Conservation (phyloP, 2,329 filamentous ascomycete genomes). For the Trichoderma pleuroti region DNA sequence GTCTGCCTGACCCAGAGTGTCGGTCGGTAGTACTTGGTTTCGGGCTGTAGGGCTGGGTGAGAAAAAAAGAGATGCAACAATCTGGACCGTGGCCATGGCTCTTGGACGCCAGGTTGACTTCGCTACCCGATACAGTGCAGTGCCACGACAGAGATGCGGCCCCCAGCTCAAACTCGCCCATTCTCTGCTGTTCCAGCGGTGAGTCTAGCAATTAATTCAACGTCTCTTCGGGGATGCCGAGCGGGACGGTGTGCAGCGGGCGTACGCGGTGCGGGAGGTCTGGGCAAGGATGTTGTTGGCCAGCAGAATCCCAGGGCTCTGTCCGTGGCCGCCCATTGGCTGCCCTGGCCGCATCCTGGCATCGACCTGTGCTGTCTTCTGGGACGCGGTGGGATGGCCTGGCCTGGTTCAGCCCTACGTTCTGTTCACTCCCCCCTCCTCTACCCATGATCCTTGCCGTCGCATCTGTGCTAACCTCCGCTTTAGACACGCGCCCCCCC, state of each 20-base stretch:
- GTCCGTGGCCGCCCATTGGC: conserved; percentile 9
- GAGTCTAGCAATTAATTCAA: conserved; percentile 19
- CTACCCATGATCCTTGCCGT: not conserved
- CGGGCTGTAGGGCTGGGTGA: conserved; percentile 18
- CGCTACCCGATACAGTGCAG: conserved; percentile 11
- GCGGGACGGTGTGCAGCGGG: conserved; percentile 20
- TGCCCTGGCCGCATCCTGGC: conserved; percentile 18
- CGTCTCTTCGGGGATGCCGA: conserved; percentile 19
- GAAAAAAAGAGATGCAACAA: conserved; percentile 4
- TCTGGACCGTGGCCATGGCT: conserved; percentile 9
- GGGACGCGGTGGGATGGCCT: conserved; percentile 7
- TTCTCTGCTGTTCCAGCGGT: conserved; percentile 18
- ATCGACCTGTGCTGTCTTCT: conserved; percentile 9
- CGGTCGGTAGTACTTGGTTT: conserved; percentile 15
- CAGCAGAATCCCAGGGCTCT: not conserved
- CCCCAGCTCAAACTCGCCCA: not conserved
- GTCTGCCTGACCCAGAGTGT: conserved; percentile 16
- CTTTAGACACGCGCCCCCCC: conserved; percentile 3
- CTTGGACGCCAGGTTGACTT: not conserved
- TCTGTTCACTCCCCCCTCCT: conserved; percentile 5
- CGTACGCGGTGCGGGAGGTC: conserved; percentile 16
- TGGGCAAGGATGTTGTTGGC: conserved; percentile 13
- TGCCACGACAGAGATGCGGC: conserved; percentile 14
- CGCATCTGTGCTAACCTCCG: conserved; percentile 7
- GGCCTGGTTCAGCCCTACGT: conserved; percentile 15